These are phyloP conservation scores for Zymoseptoria brevis DNA, from an alignment of 2,329 filamentous ascomycete genomes.

Conservation along the genomic window DNA sequence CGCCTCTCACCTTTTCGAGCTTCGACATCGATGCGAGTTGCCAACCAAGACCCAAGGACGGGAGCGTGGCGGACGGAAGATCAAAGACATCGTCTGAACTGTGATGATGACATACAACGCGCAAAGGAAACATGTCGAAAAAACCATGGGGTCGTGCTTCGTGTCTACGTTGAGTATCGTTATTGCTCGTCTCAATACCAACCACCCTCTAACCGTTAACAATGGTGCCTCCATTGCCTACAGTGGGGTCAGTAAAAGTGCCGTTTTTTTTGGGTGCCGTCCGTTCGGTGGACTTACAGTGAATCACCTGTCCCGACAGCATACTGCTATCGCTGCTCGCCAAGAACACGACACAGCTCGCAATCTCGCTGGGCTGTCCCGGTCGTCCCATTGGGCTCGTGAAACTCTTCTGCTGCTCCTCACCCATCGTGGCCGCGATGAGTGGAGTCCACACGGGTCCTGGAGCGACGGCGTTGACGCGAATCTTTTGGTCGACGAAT, in stretches of 20 bases:
- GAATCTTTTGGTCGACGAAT: conserved; percentile 61
- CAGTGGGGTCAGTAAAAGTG: too few relatives aligned
- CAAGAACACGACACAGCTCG: conserved; percentile 73
- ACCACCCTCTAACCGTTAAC: conserved; percentile 36
- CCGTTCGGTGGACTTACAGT: conserved; percentile 32
- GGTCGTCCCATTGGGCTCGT: conserved; percentile 67
- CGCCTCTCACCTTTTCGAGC: too few relatives aligned
- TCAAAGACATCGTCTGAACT: too few relatives aligned
- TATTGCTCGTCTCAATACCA: too few relatives aligned
- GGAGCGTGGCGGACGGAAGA: too few relatives aligned
- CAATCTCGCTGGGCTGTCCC: conserved; percentile 73
- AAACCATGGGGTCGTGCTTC: too few relatives aligned
- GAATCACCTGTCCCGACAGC: conserved; percentile 65
- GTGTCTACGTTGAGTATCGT: too few relatives aligned
- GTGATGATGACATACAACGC: too few relatives aligned
- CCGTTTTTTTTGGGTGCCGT: too few relatives aligned
- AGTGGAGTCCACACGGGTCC: conserved; percentile 74
- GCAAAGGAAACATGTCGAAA: too few relatives aligned
- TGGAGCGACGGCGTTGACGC: conserved; percentile 68
- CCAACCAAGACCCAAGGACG: too few relatives aligned
- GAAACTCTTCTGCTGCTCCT: conserved; percentile 64
- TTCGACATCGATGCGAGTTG: too few relatives aligned
- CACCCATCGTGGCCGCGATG: conserved; percentile 64
- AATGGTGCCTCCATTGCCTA: conserved; percentile 47
- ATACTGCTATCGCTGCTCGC: conserved; percentile 66